phyloP scores from a whole-genome alignment of 345 rosid genomes.

The Erodium maritimum region DNA sequence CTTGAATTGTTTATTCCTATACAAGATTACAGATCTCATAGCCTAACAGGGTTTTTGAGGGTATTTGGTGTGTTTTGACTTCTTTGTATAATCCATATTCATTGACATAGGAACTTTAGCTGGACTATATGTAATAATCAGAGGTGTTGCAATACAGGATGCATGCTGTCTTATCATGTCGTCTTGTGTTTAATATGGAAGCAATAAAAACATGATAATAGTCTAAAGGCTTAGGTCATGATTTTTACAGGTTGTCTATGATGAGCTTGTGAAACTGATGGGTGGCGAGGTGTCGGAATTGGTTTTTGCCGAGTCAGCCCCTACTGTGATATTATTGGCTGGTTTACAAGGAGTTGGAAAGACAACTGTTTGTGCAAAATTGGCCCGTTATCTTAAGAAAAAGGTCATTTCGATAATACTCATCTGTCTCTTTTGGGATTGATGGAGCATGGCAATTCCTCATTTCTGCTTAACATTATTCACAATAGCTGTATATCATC shows the following conservation, averaged over 20 bases:
- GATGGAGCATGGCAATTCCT: background rate
- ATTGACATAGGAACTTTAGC: background rate
- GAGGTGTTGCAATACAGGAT: no score
- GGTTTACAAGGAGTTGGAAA: conserved; percentile 98
- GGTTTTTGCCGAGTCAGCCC: conserved; percentile 66
- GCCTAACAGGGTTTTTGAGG: background rate
- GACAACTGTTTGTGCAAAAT: conserved; percentile 91
- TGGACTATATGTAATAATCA: no score
- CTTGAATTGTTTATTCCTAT: background rate
- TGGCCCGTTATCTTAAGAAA: conserved; percentile 86
- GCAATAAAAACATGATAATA: background rate
- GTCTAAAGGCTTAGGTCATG: conserved; percentile 1
- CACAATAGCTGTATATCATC: conserved; percentile 3
- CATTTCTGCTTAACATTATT: conserved; percentile 10
- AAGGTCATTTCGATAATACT: conserved; percentile 32
- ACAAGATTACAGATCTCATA: background rate
- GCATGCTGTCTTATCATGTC: background rate
- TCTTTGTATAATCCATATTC: background rate
- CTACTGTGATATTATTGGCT: conserved; percentile 82
- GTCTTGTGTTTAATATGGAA: background rate
- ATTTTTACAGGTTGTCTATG: conserved; percentile 57
- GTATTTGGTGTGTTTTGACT: background rate
- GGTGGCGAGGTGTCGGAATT: conserved; percentile 96
- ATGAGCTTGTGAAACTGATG: conserved; percentile 91
- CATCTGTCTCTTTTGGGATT: background rate